Evolutionary conservation across 2,329 filamentous ascomycete genomes (phyloP).

Genomic region (Sporothrix protearum): DNA sequence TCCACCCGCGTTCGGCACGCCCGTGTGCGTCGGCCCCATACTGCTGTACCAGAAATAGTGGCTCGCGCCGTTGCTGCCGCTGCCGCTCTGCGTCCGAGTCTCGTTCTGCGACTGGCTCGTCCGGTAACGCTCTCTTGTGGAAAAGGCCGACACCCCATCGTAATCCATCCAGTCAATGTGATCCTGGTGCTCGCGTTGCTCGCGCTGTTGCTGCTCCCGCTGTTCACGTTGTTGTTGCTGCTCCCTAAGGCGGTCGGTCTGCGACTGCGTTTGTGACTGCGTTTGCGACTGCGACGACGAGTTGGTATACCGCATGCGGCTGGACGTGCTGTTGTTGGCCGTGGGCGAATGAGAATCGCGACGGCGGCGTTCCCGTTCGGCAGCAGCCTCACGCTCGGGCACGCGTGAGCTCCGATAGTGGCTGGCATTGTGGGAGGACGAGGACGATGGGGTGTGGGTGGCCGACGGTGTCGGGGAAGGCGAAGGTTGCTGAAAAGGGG

Average conservation of each 20-base stretch:
- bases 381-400: constrained; percentile 11
- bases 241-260: not conserved
- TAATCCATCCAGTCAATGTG: constrained; percentile 16
- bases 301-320: not conserved
- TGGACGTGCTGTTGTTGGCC: not conserved
- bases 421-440: not conserved
- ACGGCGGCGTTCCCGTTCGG: constrained; percentile 25
- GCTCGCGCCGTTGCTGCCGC: not conserved
- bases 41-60: constrained; percentile 16
- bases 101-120: not conserved
- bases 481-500: not conserved
- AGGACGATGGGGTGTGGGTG: constrained; percentile 15
- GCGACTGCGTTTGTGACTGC: not conserved
- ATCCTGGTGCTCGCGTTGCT: not conserved
- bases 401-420: constrained; percentile 25
- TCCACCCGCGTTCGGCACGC: not conserved
- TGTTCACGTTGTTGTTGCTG: not conserved
- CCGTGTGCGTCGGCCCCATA: not conserved
- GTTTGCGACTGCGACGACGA: not conserved
- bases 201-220: not conserved
- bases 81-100: not conserved
- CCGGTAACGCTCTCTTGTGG: not conserved
- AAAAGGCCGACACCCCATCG: not conserved
- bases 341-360: constrained; percentile 28
- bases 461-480: not conserved